phyloP scores from a whole-genome alignment of 2,329 filamentous ascomycete genomes.

The Leptographium flavum region DNA sequence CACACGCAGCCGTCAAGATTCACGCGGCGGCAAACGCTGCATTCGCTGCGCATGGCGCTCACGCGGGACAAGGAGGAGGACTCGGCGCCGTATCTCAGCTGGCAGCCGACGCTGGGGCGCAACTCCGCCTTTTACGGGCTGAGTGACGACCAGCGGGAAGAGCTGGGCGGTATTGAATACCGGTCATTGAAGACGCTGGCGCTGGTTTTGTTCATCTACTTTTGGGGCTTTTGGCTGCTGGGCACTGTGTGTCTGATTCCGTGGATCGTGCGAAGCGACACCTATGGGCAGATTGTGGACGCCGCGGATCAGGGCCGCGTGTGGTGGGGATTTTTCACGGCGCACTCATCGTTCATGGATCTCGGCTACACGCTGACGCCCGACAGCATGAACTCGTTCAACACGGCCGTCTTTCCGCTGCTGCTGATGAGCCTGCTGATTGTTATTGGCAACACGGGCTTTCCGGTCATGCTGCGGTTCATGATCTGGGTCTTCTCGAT shows the following conservation, averaged over 20 bases:
- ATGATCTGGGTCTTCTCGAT: slow-evolving; percentile 74
- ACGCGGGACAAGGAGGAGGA: slow-evolving; percentile 40
- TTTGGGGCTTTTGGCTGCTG: slow-evolving; percentile 67
- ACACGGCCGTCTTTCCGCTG: slow-evolving; percentile 59
- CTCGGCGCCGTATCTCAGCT: slow-evolving; percentile 77
- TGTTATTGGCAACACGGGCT: slow-evolving; percentile 88
- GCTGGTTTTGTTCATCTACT: slow-evolving; percentile 65
- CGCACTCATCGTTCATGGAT: slow-evolving; percentile 84
- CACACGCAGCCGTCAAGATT: slow-evolving; percentile 14
- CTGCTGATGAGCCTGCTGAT: slow-evolving; percentile 74
- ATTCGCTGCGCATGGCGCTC: slow-evolving; percentile 41
- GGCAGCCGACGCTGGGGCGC: slow-evolving; percentile 78
- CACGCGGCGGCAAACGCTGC: slow-evolving; percentile 35
- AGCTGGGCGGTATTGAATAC: slow-evolving; percentile 93
- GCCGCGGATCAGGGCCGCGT: slow-evolving; percentile 45
- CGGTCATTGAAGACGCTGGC: slow-evolving; percentile 78
- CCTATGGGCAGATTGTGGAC: slow-evolving; percentile 53
- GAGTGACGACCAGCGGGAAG: slow-evolving; percentile 81
- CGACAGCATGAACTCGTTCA: slow-evolving; percentile 87
- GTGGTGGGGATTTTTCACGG: slow-evolving; percentile 91
- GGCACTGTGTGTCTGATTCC: slow-evolving; percentile 60
- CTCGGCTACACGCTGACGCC: slow-evolving; percentile 86
- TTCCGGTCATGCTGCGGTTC: slow-evolving; percentile 86
- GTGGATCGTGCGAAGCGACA: slow-evolving; percentile 55
- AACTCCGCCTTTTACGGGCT: slow-evolving; percentile 88